phyloP scores from a whole-genome alignment of 179 eudicot genomes.

The Heliamphora pulchella region DNA sequence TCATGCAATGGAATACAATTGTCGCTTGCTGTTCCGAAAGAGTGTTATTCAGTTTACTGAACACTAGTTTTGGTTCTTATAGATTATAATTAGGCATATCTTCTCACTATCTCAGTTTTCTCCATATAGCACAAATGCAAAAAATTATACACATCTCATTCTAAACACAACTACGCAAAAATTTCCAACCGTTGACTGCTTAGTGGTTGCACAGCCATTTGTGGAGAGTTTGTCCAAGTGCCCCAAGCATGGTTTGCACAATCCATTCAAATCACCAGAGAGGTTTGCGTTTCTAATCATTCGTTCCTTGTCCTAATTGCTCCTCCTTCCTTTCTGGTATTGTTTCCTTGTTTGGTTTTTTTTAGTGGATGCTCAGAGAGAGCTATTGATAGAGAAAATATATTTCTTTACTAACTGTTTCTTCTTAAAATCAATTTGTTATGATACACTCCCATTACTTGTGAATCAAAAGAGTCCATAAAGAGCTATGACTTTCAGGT shows the following conservation, averaged over 20 bases:
- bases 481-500: conserved; percentile 34
- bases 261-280: conserved; percentile 92
- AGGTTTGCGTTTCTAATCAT: conserved; percentile 40
- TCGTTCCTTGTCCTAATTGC: conserved; percentile 2
- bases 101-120: neutral
- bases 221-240: conserved; percentile 89
- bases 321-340: neutral
- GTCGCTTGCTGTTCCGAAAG: neutral
- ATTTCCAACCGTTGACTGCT: neutral
- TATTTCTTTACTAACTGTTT: neutral
- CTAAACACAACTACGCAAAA: neutral
- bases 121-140: neutral
- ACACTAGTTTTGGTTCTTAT: neutral
- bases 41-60: neutral
- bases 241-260: conserved; percentile 96
- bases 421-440: neutral
- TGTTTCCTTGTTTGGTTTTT: neutral
- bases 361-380: neutral
- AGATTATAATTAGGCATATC: neutral
- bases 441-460: neutral
- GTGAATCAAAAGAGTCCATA: neutral
- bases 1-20: neutral
- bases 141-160: neutral
- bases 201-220: conserved; percentile 65
- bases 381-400: neutral